Conservation (phyloP, 1,139 yeast species). For the Debaryomyces udenii region DNA sequence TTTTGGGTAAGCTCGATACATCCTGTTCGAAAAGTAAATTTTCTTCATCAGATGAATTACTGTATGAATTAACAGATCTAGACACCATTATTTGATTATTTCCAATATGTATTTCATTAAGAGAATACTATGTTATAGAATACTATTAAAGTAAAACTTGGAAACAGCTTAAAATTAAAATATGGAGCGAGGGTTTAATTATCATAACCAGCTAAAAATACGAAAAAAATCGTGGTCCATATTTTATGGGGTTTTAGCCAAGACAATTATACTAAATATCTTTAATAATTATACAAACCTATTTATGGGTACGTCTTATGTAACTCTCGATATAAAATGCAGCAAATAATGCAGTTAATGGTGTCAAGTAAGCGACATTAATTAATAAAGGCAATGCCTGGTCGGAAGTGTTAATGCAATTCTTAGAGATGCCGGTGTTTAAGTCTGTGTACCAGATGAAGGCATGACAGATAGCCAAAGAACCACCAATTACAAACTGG, state of each 20-base stretch:
- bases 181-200: slow-evolving; percentile 10
- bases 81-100: slow-evolving; percentile 8
- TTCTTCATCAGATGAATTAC: slow-evolving; percentile 8
- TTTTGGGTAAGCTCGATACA: slow-evolving; percentile 2
- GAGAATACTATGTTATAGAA: not conserved
- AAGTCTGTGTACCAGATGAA: slow-evolving; percentile 64
- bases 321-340: slow-evolving; percentile 73
- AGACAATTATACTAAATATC: not conserved
- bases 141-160: not conserved
- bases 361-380: slow-evolving; percentile 68
- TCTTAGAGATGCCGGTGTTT: slow-evolving; percentile 43
- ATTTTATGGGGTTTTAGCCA: slow-evolving; percentile 2
- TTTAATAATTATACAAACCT: not conserved
- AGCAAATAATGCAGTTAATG: slow-evolving; percentile 70
- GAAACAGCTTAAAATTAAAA: not conserved
- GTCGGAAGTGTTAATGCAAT: slow-evolving; percentile 62
- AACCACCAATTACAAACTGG: slow-evolving; percentile 73
- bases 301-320: slow-evolving; percentile 14
- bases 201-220: slow-evolving; percentile 10
- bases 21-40: slow-evolving; percentile 5
- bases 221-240: slow-evolving; percentile 4
- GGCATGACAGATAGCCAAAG: slow-evolving; percentile 63
- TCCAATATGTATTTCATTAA: slow-evolving; percentile 4
- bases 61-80: slow-evolving; percentile 8
- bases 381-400: slow-evolving; percentile 65